phyloP scores from a whole-genome alignment of 2,329 filamentous ascomycete genomes.

The Huntiella decipiens region DNA sequence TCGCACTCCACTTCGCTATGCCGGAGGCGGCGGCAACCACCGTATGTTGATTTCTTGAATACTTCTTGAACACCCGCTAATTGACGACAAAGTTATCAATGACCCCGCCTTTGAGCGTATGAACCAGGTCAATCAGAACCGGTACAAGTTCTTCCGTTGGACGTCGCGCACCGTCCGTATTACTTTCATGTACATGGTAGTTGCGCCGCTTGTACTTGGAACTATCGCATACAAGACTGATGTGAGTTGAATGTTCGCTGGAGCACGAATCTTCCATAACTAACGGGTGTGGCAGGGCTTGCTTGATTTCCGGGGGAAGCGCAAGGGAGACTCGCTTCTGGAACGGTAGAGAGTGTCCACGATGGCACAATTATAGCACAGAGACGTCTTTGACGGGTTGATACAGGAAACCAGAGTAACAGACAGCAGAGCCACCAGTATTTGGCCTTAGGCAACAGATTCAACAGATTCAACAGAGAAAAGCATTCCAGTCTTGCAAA shows the following conservation, averaged over 20 bases:
- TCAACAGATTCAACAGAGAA: not conserved
- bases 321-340: conserved; percentile 62
- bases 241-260: conserved; percentile 35
- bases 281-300: conserved; percentile 44
- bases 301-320: conserved; percentile 69
- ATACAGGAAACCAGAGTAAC: too few relatives aligned
- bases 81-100: not conserved
- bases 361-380: not conserved
- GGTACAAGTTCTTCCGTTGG: conserved; percentile 93
- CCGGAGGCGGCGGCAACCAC: not conserved
- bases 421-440: too few relatives aligned
- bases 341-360: conserved; percentile 42
- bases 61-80: not conserved
- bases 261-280: not conserved
- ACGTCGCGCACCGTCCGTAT: conserved; percentile 65
- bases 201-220: conserved; percentile 52
- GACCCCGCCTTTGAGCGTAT: conserved; percentile 12
- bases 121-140: conserved; percentile 52
- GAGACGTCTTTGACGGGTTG: not conserved
- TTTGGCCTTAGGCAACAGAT: not conserved
- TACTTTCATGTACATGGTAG: conserved; percentile 55
- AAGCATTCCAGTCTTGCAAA: not conserved
- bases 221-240: conserved; percentile 64
- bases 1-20: not conserved
- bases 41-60: not conserved